These are phyloP conservation scores for Oldenlandia corymbosa DNA, from an alignment of 257 asterid genomes.

Conservation along the genomic window DNA sequence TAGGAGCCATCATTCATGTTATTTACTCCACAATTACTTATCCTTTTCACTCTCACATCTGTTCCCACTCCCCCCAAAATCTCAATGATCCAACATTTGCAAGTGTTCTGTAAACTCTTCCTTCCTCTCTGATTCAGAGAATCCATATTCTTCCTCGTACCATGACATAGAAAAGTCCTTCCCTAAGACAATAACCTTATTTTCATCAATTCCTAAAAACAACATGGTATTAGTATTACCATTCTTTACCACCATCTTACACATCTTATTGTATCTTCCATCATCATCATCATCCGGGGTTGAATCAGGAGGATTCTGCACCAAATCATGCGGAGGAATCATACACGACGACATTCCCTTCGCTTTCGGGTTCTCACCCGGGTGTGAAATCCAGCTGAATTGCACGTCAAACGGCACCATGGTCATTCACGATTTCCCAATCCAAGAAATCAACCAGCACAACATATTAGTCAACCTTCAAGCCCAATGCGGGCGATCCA, in stretches of 20 bases:
- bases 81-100: background rate
- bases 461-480: conserved; percentile 39
- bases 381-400: conserved; percentile 55
- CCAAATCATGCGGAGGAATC: conserved; percentile 43
- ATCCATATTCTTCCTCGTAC: background rate
- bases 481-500: conserved; percentile 55
- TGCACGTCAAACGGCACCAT: conserved; percentile 51
- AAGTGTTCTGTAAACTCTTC: background rate
- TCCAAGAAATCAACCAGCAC: conserved; percentile 32
- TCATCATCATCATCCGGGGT: conserved; percentile 13
- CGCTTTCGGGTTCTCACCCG: conserved; percentile 72
- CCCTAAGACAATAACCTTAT: background rate
- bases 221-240: conserved; percentile 13
- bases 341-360: conserved; percentile 25
- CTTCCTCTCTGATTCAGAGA: conserved; percentile 4
- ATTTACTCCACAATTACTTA: background rate
- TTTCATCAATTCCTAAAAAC: background rate
- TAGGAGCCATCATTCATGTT: conserved; percentile 1
- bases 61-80: background rate
- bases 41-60: conserved; percentile 5
- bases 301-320: conserved; percentile 29
- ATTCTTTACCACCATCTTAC: conserved; percentile 7
- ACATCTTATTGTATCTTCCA: conserved; percentile 5
- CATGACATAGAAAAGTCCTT: background rate
- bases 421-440: conserved; percentile 34